Conservation (phyloP, 768 basidiomycete species). For the Mycena sanguinolenta region DNA sequence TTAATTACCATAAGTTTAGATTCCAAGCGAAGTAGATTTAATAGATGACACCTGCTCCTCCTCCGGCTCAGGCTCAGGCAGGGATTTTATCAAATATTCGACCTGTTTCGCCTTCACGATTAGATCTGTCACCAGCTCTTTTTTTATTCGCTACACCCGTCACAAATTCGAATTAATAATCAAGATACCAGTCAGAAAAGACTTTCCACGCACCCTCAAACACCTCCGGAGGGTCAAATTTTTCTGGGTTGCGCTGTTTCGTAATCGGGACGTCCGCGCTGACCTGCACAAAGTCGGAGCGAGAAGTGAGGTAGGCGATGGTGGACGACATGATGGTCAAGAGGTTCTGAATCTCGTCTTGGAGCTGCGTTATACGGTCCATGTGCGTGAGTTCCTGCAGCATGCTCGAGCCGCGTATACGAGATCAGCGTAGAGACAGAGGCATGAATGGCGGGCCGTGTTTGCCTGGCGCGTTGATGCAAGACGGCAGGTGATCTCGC, state of each 20-base stretch:
- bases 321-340: slow-evolving; percentile 90
- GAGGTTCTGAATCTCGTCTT: slow-evolving; percentile 94
- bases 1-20: slow-evolving; percentile 40
- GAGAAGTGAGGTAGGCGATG: slow-evolving; percentile 82
- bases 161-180: neutral
- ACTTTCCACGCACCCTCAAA: slow-evolving; percentile 70
- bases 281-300: slow-evolving; percentile 83
- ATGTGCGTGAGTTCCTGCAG: slow-evolving; percentile 93
- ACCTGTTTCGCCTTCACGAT: slow-evolving; percentile 92
- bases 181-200: neutral
- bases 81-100: slow-evolving; percentile 83
- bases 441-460: slow-evolving; percentile 1
- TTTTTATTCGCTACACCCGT: slow-evolving; percentile 78
- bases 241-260: slow-evolving; percentile 79
- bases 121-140: slow-evolving; percentile 86
- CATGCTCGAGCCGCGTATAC: slow-evolving; percentile 67
- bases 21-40: neutral
- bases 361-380: slow-evolving; percentile 96
- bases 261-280: slow-evolving; percentile 85
- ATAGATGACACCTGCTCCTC: slow-evolving; percentile 71
- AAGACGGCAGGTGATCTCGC: too few species aligned
- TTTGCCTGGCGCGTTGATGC: neutral
- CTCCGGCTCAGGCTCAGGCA: slow-evolving; percentile 85
- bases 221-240: slow-evolving; percentile 77
- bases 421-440: slow-evolving; percentile 17